phyloP scores from a whole-genome alignment of 2,329 filamentous ascomycete genomes.

The Monosporascus sp. region DNA sequence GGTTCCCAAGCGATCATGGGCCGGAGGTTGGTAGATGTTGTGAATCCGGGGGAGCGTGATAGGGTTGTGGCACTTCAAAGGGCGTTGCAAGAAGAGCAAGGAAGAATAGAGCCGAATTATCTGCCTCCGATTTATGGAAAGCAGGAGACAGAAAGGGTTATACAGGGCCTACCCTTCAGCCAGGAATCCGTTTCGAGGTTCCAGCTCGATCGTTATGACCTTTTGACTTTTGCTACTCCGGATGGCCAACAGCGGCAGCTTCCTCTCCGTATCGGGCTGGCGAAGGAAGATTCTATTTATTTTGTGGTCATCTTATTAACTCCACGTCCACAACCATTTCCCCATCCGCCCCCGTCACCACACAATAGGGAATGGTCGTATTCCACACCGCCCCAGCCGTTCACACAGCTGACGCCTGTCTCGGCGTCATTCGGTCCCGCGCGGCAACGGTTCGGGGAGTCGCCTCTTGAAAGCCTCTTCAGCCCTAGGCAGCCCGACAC shows the following conservation, averaged over 20 bases:
- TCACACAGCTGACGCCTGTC: constrained; percentile 39
- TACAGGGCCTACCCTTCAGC: constrained; percentile 49
- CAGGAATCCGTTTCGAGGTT: constrained; percentile 48
- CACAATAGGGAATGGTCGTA: constrained; percentile 37
- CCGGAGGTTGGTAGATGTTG: constrained; percentile 48
- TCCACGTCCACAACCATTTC: constrained; percentile 29
- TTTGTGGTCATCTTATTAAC: constrained; percentile 51
- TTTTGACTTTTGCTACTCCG: constrained; percentile 45
- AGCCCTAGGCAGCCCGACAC: constrained; percentile 25
- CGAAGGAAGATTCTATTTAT: constrained; percentile 56
- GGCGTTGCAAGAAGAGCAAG: constrained; percentile 52
- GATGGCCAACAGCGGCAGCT: constrained; percentile 48
- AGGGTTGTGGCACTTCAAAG: constrained; percentile 45
- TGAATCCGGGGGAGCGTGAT: constrained; percentile 45
- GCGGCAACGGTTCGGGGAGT: constrained; percentile 32
- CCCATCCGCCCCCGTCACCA: constrained; percentile 41
- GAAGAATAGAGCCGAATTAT: constrained; percentile 54
- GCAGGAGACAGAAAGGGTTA: constrained; percentile 47
- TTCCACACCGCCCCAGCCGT: constrained; percentile 35
- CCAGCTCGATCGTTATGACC: constrained; percentile 47
- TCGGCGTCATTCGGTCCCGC: constrained; percentile 43
- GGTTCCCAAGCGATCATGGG: constrained; percentile 42
- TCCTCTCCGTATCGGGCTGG: constrained; percentile 49
- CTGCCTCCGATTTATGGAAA: constrained; percentile 57
- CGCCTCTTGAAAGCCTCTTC: constrained; percentile 25